Evolutionary conservation across 331 rosid genomes (phyloP), one percentile per base, ranked within the genome.

Genomic region (Arachis monticola): DNA sequence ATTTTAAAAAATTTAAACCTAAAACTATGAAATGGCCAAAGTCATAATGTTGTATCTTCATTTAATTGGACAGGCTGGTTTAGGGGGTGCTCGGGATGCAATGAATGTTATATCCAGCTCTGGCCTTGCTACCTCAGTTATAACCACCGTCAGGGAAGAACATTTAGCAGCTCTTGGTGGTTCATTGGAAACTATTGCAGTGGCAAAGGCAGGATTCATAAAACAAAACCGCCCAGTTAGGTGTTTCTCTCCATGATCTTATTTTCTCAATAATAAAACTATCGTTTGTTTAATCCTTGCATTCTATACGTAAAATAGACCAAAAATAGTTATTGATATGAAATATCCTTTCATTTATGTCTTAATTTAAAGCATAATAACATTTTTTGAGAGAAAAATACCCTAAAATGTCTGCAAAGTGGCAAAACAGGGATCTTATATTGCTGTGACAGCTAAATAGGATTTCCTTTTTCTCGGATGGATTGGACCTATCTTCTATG

Each of bases 111-210:
- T 93, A 75, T 80, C 87, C 68, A 83, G 92, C 84, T 84, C 91
- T 65, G 88, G 77, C 65, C 95, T 93, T 70, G 87, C 84, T 32
- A 75, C 81, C 47, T 85, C 98, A 30, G 81, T 91, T 80, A 88
- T 91, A 72, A 93, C 97, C 46, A 84, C 97, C n/a, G 85, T 91
- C 47, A 92, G 96, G 3, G 93, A 93, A 83, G 98, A 93, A 53
- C 98, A 91, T 82, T 74, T 91, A 88, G 97, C 88, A 64, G 97
- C 98, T 31, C 95, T 93, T 66, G 96, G 98, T 52, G 98, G 98
- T 62, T 91, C 96, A 60, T 71, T 93, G 89, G 91, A 93, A 83
- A 84, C 90, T 85, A 93, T 93, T 85, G 98, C 98, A 76, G 68
- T 69, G 76, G 98, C 96, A 31, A 93, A 91, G 86, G 88, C 97